Evolutionary conservation across 768 basidiomycete genomes (phyloP), one percentile per base, ranked within the genome.

Genomic region (Galerina sulciceps): DNA sequence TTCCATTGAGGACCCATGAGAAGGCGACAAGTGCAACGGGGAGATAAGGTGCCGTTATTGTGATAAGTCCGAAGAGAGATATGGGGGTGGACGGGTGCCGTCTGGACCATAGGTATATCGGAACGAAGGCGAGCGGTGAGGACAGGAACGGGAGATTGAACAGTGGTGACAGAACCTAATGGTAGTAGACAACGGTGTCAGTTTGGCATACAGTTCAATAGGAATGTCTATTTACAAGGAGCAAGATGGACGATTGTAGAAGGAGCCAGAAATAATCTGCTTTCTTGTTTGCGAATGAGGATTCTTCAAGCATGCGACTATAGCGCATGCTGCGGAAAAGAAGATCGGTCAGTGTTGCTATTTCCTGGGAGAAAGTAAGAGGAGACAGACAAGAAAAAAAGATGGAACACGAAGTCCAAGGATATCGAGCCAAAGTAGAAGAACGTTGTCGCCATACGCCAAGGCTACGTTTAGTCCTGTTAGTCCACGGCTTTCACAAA

Each of bases 201-300:
- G 18, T 5, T 31, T 43, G 15, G 40, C 1, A 53, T 10, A 22
- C 35, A 11, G 23, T 38, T 17, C 10, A 14, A 35, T 43, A 46
- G 49, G 34, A 53, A 37, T 4, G 34, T 22, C 20, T 9, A 78
- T 88, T 62, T 65, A 96, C 94, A 42, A 99, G 85, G 38, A 99
- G 86, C 83, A 98, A 88, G 26, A 85, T 57, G 0, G 93, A 85
- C 14, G 93, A 96, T 53, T 93, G 83, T 47, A 94, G 76, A 23
- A 99, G 84, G 10, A 99, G 81, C 94, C 94, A 98, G 68, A 96
- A 90, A 73, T 97, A 99, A 71, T 99, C 96, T 18, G 96, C 96
- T 72, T 83, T 89, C 53, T 82, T 84, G 65, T 94, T 94, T 40
- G 92, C 88, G 71, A 96, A 99, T 2, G 94, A 94, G 13, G 94